Evolutionary conservation across 768 basidiomycete species (phyloP).

Genomic region (Phylloporus arenicola): DNA sequence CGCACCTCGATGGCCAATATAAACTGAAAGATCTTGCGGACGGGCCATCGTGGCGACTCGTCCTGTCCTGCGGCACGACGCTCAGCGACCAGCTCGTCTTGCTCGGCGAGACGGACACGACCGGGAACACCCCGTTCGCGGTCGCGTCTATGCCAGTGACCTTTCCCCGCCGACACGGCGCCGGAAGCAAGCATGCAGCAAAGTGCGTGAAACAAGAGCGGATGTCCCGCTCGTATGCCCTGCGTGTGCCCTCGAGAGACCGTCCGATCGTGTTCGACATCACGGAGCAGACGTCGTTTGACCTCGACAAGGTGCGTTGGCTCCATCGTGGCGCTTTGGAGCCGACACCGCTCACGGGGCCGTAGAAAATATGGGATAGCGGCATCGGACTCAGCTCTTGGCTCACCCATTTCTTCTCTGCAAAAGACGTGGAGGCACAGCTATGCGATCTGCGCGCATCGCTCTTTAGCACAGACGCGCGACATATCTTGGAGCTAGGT

Average conservation of each 20-base stretch:
- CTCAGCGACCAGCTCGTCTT: conserved; percentile 32
- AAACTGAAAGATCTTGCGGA: conserved; percentile 31
- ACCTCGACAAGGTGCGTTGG: conserved; percentile 78
- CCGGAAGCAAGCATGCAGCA: conserved; percentile 3
- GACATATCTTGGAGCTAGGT: conserved; percentile 70
- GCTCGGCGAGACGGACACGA: conserved; percentile 36
- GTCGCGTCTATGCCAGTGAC: conserved; percentile 67
- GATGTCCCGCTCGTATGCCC: conserved; percentile 37
- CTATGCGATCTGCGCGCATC: conserved; percentile 23
- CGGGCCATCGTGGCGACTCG: conserved; percentile 56
- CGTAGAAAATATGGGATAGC: conserved; percentile 95
- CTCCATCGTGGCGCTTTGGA: not conserved
- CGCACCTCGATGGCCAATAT: conserved; percentile 23
- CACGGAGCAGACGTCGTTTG: conserved; percentile 81
- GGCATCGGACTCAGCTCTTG: conserved; percentile 82
- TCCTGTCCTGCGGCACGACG: conserved; percentile 42
- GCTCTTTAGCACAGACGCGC: conserved; percentile 36
- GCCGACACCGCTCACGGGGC: conserved; percentile 11
- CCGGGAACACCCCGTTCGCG: conserved; percentile 46
- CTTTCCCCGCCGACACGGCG: conserved; percentile 29
- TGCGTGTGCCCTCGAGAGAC: conserved; percentile 2
- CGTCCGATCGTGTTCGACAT: conserved; percentile 39
- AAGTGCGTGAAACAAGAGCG: conserved; percentile 56
- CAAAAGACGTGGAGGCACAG: not conserved
- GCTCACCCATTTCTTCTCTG: conserved; percentile 43